Base-by-base conservation (phyloP, 73 alveolate species). In the Tetrahymena thermophila region DNA sequence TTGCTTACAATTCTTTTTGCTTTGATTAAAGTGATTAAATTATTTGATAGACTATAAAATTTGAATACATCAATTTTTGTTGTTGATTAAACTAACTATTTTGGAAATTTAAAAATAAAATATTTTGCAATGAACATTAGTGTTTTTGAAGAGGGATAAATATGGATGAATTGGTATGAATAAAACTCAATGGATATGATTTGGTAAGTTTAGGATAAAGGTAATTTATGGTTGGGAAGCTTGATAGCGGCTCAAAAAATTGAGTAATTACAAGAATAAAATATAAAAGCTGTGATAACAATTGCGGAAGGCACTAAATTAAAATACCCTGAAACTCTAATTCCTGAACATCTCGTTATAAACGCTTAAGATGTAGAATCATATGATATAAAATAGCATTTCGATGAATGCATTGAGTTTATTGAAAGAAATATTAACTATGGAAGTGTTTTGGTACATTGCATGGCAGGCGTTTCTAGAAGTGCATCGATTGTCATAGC, bases 391-490 rank as follows among this genome's bases (percentile, higher is more conserved):
- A 93, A 56, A 21, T 10, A 94, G 35, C 93, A 56, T 94, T 94
- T 94, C 71, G 96, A 94, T 7, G 50, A 94, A 35, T 94, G 96
- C 37, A 16, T 94, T n/a, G 89, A 43, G 17, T 94, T 94, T 94
- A 94, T 94, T 43, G 94, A 83, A 43, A 85, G 71, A 85, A 95
- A 97, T 94, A 95, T 96, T 94, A 57, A 95, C 94, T 96, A 98
- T 43, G 98, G 99, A 89, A 93, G 94, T 40, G 98, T 98, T 8
- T 96, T 98, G 38, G 99, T 98, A 9, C 99, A 98, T 95, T 98
- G 99, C 44, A 97, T 97, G 97, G 98, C 98, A 55, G 99, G 99
- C 13, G 98, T 98, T n/a, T 98, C 99, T 11, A 93, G 99, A 85
- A 95, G 98, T 43, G 98, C 99, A 8, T 94, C 99, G 0, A 97